Percentiles rank a stretch among this genome's conserved stretches.
Conservation (phyloP, 176 grass and related monocot species). For the Dactylis glomerata region DNA sequence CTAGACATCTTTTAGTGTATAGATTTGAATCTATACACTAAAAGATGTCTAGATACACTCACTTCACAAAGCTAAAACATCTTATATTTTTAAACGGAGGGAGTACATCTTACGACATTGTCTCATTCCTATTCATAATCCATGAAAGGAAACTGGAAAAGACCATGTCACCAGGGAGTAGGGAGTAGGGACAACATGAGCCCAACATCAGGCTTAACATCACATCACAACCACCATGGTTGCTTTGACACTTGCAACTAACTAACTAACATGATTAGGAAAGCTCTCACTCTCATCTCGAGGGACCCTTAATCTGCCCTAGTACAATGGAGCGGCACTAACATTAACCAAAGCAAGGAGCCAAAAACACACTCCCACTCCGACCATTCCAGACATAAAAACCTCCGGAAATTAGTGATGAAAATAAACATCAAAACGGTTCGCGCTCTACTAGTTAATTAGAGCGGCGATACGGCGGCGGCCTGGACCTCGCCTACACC, state of each 20-base stretch:
- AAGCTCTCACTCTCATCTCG: constrained; percentile 32
- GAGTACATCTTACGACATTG: constrained; percentile 5
- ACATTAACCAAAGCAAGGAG: constrained; percentile 23
- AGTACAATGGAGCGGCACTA: constrained; percentile 34
- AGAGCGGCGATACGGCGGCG: background rate
- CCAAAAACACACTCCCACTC: constrained; percentile 6
- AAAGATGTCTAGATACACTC: no score
- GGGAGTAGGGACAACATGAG: constrained; percentile 30
- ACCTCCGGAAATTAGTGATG: constrained; percentile 24
- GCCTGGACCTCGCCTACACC: constrained; percentile 1
- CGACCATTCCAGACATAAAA: constrained; percentile 32
- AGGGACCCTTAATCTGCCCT: constrained; percentile 36
- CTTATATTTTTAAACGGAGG: no score
- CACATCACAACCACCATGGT: constrained; percentile 44
- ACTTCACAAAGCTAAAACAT: no score
- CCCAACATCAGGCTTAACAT: constrained; percentile 17
- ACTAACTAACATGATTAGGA: constrained; percentile 34
- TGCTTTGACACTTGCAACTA: constrained; percentile 30
- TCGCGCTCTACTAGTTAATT: constrained; percentile 19
- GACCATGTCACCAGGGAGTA: constrained; percentile 21
- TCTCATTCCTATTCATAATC: constrained; percentile 33
- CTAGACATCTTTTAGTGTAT: no score
- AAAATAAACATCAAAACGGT: background rate
- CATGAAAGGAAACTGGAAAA: constrained; percentile 14
- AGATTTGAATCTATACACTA: no score